phyloP scores from a whole-genome alignment of 2,329 filamentous ascomycete genomes.

The Botryotinia narcissicola region DNA sequence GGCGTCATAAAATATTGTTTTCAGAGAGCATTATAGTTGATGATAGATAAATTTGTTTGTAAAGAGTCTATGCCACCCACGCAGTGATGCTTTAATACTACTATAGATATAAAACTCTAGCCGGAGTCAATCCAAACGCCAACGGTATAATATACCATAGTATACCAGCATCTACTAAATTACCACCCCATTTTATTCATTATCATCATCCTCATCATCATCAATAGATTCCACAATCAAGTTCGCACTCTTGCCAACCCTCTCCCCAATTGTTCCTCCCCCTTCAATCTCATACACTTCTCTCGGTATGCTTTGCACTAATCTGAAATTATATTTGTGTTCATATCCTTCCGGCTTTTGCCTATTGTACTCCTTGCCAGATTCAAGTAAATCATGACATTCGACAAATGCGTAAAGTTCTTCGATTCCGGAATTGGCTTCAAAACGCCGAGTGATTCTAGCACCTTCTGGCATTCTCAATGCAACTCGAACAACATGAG shows the following conservation, averaged over 20 bases:
- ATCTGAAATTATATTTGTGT: slow-evolving; percentile 79
- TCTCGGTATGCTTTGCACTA: slow-evolving; percentile 83
- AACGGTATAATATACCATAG: neutral
- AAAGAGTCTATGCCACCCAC: slow-evolving; percentile 12
- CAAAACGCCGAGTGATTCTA: slow-evolving; percentile 74
- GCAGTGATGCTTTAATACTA: slow-evolving; percentile 15
- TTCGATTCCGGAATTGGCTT: slow-evolving; percentile 64
- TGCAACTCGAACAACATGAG: slow-evolving; percentile 67
- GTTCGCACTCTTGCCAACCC: slow-evolving; percentile 80
- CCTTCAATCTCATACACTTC: slow-evolving; percentile 71
- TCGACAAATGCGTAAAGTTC: slow-evolving; percentile 94
- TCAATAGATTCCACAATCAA: slow-evolving; percentile 77
- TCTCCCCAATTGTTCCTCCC: slow-evolving; percentile 64
- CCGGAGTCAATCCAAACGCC: slow-evolving; percentile 8
- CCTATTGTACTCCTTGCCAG: slow-evolving; percentile 31
- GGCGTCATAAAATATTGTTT: neutral
- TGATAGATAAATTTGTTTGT: neutral
- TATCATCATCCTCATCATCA: slow-evolving; percentile 34
- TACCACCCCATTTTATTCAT: neutral
- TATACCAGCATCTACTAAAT: neutral
- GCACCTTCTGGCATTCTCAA: slow-evolving; percentile 63
- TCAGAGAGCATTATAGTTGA: neutral
- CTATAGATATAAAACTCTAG: neutral
- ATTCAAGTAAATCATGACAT: slow-evolving; percentile 68
- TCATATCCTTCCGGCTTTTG: slow-evolving; percentile 64